Evolutionary conservation across 805 yeast species (phyloP), one percentile per base, ranked within the genome.

Genomic region (Sugiyamaella lignohabitans): DNA sequence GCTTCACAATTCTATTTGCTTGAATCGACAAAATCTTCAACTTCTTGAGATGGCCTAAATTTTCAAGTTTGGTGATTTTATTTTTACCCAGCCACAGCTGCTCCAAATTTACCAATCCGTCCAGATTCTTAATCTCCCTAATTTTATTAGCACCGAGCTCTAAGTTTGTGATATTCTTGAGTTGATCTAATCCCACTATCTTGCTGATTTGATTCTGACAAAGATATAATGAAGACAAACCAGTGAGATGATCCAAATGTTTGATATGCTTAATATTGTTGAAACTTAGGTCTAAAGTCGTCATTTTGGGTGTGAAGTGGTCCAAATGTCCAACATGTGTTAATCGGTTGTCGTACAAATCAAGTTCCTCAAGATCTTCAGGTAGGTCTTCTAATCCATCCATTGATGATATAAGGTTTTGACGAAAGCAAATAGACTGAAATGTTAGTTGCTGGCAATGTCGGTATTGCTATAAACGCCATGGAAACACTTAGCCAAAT

Each of bases 51-150:
- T 70, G 68, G 29, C 68, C 64, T 46, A 93, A 67, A 59, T 84
- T 83, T 23, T 84, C 74, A 35, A 93, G 65, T 58, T 68, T 75
- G 1, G 74, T 56, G 46, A 93, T 85, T 52, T 75, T 75, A 65
- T 93, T 93, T 60, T 88, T 87, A 40, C 98, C 98, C 37, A 93
- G 70, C 98, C 98, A 93, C 40, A 93, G 69, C 60, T 89, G 84
- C 53, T 78, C 76, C 38, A 93, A 66, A 42, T 73, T 75, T 0
- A 65, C 67, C 49, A 91, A 68, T 0, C 67, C 64, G 18, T 73
- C 72, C 55, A 89, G 61, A 36, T 78, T 77, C 52, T 79, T 83
- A 35, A 70, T 61, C 45, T 59, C 63, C 38, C 76, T 72, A 40
- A 87, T 74, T 48, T 79, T 73, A 65, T 93, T 93, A 20, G 97